Percentiles rank a stretch among this genome's conserved stretches.
phyloP scores from a whole-genome alignment of 805 yeast species.

The Metschnikowia reukaufii region DNA sequence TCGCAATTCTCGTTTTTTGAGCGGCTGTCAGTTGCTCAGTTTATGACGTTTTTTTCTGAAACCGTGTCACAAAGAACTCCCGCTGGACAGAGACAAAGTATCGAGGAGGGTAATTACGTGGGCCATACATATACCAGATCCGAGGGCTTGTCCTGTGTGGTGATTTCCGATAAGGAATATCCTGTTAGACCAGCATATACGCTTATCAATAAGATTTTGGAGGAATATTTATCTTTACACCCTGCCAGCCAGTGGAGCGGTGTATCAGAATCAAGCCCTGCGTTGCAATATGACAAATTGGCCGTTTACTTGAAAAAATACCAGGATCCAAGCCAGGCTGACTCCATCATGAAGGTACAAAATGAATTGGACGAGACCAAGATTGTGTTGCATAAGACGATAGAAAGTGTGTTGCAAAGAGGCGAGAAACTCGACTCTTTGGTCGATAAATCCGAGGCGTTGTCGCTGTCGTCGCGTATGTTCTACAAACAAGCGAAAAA shows the following conservation, averaged over 20 bases:
- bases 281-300: constrained; percentile 57
- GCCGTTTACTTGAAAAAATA: constrained; percentile 74
- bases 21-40: constrained; percentile 76
- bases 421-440: constrained; percentile 94
- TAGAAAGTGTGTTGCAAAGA: constrained; percentile 89
- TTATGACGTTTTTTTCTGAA: constrained; percentile 90
- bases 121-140: constrained; percentile 90
- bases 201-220: constrained; percentile 82
- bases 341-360: constrained; percentile 94
- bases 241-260: constrained; percentile 70
- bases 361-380: constrained; percentile 97
- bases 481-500: constrained; percentile 97
- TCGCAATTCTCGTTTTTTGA: constrained; percentile 89
- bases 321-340: constrained; percentile 97
- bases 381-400: constrained; percentile 92
- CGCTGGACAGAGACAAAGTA: constrained; percentile 89
- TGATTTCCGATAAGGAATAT: constrained; percentile 92
- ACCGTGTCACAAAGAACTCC: constrained; percentile 88
- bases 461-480: constrained; percentile 84
- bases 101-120: constrained; percentile 86
- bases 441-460: constrained; percentile 93
- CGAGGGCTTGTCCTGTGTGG: constrained; percentile 89
- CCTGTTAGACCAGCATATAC: constrained; percentile 97
- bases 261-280: constrained; percentile 41
- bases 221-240: constrained; percentile 82